Evolutionary conservation across 148 eudicot genomes (phyloP), one percentile per base, ranked within the genome.

Genomic region (Fallopia convolvulus): DNA sequence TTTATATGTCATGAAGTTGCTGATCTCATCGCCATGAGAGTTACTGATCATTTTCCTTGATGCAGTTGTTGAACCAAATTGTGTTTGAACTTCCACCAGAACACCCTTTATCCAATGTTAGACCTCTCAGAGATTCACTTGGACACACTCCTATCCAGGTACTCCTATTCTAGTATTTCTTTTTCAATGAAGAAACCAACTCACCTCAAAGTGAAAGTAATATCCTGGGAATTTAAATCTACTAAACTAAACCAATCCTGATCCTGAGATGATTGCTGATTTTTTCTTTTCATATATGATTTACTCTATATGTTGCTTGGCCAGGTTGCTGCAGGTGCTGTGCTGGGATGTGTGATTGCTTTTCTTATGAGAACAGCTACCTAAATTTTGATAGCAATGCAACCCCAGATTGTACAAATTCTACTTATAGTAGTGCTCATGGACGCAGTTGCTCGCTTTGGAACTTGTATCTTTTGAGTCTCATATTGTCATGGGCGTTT

Each of bases 11-110:
- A 14, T 50, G 56, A 30, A 11, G 41, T 32, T 13, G 68, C 36
- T 61, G 36, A 61, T 6, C 68, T 61, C 39, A 11, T 61, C 36
- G 10, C 11, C 26, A 61, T 72, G 39, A 21, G 41, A 18, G 74
- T 41, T 0, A 20, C 55, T 42, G n/a, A 73, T 42, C 33, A n/a
- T 44, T 73, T 44, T 5, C n/a, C 55, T 48, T 48, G 20, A 73
- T 73, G 88, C 86, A 90, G 93, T 74, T 90, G 82, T 75, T 90
- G 81, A 90, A 90, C 80, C 93, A 90, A 82, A 90, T 90, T 78
- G 88, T 88, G 41, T 84, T 85, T 66, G 91, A 86, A 70, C 84
- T 88, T 76, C 91, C 89, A 65, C 83, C 91, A 33, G 91, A 86
- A 71, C 91, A 88, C 77, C 91, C 86, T 42, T 84, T 88, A 75